These are phyloP conservation scores for Coemansia sp. DNA, from an alignment of 192 early-diverging fungal genomes.

Conservation along the genomic window DNA sequence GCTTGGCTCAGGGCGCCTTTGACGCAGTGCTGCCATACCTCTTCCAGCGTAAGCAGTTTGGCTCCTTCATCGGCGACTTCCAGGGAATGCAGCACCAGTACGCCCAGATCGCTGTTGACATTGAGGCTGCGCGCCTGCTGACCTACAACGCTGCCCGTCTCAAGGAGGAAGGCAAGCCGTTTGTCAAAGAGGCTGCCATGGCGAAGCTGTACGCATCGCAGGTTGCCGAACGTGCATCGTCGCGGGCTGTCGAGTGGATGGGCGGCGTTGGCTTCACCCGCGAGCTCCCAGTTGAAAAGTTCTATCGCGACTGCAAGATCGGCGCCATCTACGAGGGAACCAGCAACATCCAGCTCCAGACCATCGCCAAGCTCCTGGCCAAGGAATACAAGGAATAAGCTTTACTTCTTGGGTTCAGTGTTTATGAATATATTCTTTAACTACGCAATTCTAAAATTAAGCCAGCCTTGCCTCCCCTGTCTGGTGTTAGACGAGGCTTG, in stretches of 20 bases:
- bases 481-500: conserved; percentile 6
- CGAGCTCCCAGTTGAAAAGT: conserved; percentile 89
- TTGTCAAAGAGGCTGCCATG: conserved; percentile 98
- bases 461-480: background rate
- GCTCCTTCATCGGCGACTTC: conserved; percentile 79
- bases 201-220: conserved; percentile 95
- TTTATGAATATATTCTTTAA: background rate
- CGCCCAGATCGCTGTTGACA: conserved; percentile 85
- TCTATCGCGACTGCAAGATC: conserved; percentile 95
- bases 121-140: conserved; percentile 94
- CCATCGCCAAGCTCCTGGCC: conserved; percentile 70
- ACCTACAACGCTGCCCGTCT: conserved; percentile 96
- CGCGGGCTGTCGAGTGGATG: conserved; percentile 93
- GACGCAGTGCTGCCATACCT: conserved; percentile 88
- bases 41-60: conserved; percentile 96
- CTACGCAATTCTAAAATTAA: background rate
- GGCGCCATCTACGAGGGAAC: conserved; percentile 96
- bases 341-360: conserved; percentile 96
- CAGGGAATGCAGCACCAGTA: conserved; percentile 84
- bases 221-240: conserved; percentile 87
- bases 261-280: conserved; percentile 98
- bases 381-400: conserved; percentile 35
- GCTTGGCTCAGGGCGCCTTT: conserved; percentile 90
- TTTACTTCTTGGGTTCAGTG: background rate
- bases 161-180: conserved; percentile 88